These are phyloP conservation scores for Pseudocercospora eumusae DNA, from an alignment of 2,329 filamentous ascomycete genomes.

Conservation along the genomic window DNA sequence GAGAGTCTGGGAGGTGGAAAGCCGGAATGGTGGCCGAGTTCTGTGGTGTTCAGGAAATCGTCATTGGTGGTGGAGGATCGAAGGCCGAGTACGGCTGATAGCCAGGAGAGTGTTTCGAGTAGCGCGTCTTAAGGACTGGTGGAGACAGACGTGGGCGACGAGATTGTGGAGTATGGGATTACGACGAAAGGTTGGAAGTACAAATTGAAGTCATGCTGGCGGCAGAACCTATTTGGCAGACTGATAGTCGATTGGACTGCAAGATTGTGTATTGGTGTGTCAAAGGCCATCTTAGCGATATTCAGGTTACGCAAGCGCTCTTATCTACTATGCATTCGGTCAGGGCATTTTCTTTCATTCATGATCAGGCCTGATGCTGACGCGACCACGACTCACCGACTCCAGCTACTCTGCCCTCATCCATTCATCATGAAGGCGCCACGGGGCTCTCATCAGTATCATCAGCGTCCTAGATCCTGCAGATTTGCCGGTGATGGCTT, in stretches of 20 bases:
- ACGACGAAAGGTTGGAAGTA: background rate
- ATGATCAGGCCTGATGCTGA: background rate
- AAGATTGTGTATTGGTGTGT: background rate
- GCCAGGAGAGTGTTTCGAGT: background rate
- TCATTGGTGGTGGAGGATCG: background rate
- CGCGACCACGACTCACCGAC: background rate
- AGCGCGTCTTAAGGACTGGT: background rate
- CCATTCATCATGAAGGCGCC: background rate
- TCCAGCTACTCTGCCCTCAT: background rate
- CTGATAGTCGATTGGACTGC: background rate
- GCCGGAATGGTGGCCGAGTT: constrained; percentile 11
- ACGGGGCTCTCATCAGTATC: background rate
- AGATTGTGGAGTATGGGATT: background rate
- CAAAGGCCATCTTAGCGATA: background rate
- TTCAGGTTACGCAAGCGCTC: background rate
- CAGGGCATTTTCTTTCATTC: background rate
- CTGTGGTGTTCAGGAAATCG: constrained; percentile 5
- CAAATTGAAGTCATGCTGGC: background rate
- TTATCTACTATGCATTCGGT: background rate
- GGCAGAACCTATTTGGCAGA: background rate
- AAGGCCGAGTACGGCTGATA: background rate
- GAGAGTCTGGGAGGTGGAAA: background rate
- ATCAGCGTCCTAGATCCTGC: background rate
- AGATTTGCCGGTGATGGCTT: background rate
- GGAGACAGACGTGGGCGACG: background rate